Conservation (phyloP, 805 yeast species). For the Wickerhamiella slavikovae region DNA sequence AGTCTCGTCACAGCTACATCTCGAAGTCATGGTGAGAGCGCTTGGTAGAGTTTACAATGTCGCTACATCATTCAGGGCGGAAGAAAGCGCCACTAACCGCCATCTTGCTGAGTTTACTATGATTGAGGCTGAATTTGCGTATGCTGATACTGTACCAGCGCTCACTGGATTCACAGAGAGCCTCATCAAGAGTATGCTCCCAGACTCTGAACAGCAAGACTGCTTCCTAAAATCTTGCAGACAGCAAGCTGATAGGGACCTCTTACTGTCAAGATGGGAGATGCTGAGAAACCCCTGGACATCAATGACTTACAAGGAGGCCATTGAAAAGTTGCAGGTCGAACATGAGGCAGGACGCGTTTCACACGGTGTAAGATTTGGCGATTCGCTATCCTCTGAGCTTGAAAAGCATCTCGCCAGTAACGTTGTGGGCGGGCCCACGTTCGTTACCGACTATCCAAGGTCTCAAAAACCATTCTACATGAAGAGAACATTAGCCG, state of each 20-base stretch:
- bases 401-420: conserved; percentile 87
- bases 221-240: conserved; percentile 15
- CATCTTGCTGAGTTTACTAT: conserved; percentile 95
- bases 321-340: conserved; percentile 31
- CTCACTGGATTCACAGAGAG: conserved; percentile 46
- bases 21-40: conserved; percentile 62
- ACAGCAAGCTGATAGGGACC: conserved; percentile 18
- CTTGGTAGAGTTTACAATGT: conserved; percentile 70
- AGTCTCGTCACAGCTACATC: conserved; percentile 80
- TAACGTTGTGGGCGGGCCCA: conserved; percentile 36
- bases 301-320: conserved; percentile 53
- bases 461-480: conserved; percentile 64
- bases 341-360: conserved; percentile 19
- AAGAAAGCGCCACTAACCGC: conserved; percentile 71
- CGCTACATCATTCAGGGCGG: conserved; percentile 89
- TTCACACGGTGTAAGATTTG: conserved; percentile 36
- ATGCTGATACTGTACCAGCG: conserved; percentile 32
- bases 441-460: conserved; percentile 84
- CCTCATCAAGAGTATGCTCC: conserved; percentile 40
- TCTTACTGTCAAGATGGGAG: conserved; percentile 37
- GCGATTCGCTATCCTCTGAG: conserved; percentile 55
- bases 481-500: too few relatives aligned
- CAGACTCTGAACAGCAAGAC: conserved; percentile 8
- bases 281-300: conserved; percentile 39
- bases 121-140: conserved; percentile 81